Evolutionary conservation across 1,139 yeast genomes (phyloP).

Genomic region (Scheffersomyces segobiensis): DNA sequence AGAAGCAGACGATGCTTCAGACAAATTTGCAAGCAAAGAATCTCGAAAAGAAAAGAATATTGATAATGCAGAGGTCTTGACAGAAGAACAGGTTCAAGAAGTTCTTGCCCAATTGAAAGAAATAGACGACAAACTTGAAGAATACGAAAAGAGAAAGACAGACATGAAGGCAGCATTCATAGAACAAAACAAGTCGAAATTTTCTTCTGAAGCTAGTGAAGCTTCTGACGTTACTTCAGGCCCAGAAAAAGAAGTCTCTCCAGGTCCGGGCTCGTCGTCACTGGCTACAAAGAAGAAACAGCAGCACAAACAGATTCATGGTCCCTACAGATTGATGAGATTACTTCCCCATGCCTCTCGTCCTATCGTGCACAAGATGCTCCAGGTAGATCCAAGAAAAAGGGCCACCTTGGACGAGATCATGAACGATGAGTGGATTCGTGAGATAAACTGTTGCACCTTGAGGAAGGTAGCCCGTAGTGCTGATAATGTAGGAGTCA

Average conservation of each 20-base stretch:
- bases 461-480: constrained; percentile 26
- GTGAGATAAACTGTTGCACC: constrained; percentile 53
- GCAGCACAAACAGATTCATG: constrained; percentile 52
- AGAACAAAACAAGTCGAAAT: constrained; percentile 14
- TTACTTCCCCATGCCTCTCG: constrained; percentile 85
- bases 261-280: constrained; percentile 2
- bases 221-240: background rate
- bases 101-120: constrained; percentile 33
- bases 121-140: constrained; percentile 41
- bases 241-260: constrained; percentile 11
- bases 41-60: constrained; percentile 11
- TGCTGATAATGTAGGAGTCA: constrained; percentile 23
- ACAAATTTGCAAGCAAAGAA: constrained; percentile 2
- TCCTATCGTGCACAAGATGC: constrained; percentile 72
- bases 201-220: background rate
- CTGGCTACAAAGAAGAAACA: constrained; percentile 22
- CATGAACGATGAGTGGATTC: constrained; percentile 69
- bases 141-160: constrained; percentile 36
- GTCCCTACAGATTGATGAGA: constrained; percentile 88
- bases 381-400: constrained; percentile 63
- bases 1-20: constrained; percentile 2
- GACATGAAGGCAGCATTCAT: constrained; percentile 36
- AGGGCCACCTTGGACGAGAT: constrained; percentile 75
- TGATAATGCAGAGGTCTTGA: constrained; percentile 28
- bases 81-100: constrained; percentile 35